Conservation (phyloP, 2,329 filamentous ascomycete genomes). For the Davidsoniella eucalypti region DNA sequence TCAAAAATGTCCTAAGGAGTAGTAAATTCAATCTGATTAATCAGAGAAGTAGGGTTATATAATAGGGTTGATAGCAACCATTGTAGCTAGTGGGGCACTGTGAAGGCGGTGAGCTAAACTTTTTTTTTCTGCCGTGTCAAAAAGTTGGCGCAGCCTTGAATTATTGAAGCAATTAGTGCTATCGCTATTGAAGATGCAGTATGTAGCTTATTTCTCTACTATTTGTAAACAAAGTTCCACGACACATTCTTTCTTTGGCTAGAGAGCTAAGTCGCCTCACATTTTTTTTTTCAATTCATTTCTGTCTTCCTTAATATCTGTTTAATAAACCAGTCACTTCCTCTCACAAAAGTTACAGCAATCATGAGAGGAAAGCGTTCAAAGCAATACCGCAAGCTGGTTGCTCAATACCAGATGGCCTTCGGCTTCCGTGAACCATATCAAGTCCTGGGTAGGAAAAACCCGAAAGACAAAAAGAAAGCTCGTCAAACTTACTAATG, state of each 20-base stretch:
- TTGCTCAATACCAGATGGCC: slow-evolving; percentile 74
- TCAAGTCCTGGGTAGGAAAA: slow-evolving; percentile 54
- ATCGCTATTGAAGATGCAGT: neutral
- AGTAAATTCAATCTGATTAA: neutral
- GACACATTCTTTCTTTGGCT: neutral
- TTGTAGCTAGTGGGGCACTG: neutral
- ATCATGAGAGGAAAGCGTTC: slow-evolving; percentile 35
- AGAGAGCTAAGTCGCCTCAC: no score
- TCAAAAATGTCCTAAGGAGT: no score
- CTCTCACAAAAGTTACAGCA: neutral
- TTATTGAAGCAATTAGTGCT: neutral
- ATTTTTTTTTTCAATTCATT: neutral
- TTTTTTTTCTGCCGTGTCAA: slow-evolving; percentile 13
- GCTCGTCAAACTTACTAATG: neutral
- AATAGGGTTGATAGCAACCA: neutral
- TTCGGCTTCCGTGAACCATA: slow-evolving; percentile 91
- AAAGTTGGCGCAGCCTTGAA: slow-evolving; percentile 5
- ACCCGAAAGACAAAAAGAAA: neutral
- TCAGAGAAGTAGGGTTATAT: neutral
- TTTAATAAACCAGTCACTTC: neutral
- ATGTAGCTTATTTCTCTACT: neutral
- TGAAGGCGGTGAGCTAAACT: slow-evolving; percentile 10
- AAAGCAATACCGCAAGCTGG: slow-evolving; percentile 58
- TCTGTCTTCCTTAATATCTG: neutral
- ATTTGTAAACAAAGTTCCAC: neutral